Conservation (phyloP, 345 rosid genomes). For the Bruguiera parviflora region DNA sequence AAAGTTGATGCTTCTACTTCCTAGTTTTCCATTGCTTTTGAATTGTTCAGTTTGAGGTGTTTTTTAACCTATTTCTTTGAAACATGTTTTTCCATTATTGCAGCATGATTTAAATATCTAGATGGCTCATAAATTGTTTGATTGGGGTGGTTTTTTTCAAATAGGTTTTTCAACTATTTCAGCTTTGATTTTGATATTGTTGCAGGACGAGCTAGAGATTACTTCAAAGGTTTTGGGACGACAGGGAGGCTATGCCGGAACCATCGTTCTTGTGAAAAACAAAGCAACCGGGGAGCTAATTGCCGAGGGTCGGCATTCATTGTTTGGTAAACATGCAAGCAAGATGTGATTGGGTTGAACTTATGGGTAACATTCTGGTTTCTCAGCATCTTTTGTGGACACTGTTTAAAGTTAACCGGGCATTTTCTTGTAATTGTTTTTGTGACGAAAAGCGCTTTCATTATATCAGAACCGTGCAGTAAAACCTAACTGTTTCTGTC, state of each 20-base stretch:
- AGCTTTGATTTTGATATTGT: background rate
- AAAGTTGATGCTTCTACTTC: too few species aligned
- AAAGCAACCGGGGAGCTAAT: slow-evolving; percentile 69
- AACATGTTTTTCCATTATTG: too few species aligned
- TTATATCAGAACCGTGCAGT: too few species aligned
- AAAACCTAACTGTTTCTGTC: too few species aligned
- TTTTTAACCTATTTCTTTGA: too few species aligned
- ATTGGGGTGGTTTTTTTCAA: too few species aligned
- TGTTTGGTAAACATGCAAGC: slow-evolving; percentile 63
- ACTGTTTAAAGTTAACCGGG: background rate
- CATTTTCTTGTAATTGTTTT: background rate
- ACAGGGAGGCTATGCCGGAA: slow-evolving; percentile 67
- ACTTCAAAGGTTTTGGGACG: slow-evolving; percentile 64
- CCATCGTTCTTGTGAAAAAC: slow-evolving; percentile 62
- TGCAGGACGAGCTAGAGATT: slow-evolving; percentile 83
- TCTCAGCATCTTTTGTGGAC: background rate
- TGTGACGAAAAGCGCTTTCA: too few species aligned
- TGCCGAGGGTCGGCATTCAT: slow-evolving; percentile 93
- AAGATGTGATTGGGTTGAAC: slow-evolving; percentile 44
- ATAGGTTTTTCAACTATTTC: background rate
- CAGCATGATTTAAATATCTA: too few species aligned
- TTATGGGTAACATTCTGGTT: background rate
- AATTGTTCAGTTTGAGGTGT: too few species aligned
- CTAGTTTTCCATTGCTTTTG: too few species aligned
- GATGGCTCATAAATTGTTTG: too few species aligned